phyloP scores from a whole-genome alignment of 495 filamentous ascomycete genomes.

The Penicillium nucicola region DNA sequence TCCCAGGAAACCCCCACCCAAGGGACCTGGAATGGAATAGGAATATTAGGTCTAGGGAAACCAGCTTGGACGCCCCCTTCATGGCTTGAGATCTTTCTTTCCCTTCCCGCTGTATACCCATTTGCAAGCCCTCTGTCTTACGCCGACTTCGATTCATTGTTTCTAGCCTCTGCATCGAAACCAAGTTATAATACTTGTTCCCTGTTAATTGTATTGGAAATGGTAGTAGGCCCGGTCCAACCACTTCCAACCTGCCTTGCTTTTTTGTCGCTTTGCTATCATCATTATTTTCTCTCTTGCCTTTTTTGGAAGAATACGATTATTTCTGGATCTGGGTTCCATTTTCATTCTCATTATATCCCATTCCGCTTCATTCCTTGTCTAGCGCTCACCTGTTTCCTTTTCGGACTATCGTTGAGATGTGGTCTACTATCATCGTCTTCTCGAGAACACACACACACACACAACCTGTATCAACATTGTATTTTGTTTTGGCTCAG shows the following conservation, averaged over 20 bases:
- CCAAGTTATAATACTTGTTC: too few species aligned
- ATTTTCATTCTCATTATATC: too few species aligned
- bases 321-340: background rate
- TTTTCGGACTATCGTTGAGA: background rate
- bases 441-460: background rate
- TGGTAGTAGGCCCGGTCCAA: background rate
- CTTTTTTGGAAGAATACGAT: background rate
- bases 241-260: background rate
- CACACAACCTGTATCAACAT: background rate
- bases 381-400: background rate
- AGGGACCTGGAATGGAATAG: too few species aligned
- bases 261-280: background rate
- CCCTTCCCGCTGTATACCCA: conserved; percentile 20
- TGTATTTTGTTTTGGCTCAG: background rate
- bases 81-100: conserved; percentile 2
- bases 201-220: background rate
- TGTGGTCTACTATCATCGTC: background rate
- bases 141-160: background rate
- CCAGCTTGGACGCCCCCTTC: conserved; percentile 1
- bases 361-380: background rate
- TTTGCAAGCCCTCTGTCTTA: conserved; percentile 10
- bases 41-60: too few species aligned
- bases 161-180: background rate
- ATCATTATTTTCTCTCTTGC: background rate
- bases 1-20: too few species aligned